Evolutionary conservation across 148 eudicot genomes (phyloP).

Genomic region (Pharnaceum exiguum): DNA sequence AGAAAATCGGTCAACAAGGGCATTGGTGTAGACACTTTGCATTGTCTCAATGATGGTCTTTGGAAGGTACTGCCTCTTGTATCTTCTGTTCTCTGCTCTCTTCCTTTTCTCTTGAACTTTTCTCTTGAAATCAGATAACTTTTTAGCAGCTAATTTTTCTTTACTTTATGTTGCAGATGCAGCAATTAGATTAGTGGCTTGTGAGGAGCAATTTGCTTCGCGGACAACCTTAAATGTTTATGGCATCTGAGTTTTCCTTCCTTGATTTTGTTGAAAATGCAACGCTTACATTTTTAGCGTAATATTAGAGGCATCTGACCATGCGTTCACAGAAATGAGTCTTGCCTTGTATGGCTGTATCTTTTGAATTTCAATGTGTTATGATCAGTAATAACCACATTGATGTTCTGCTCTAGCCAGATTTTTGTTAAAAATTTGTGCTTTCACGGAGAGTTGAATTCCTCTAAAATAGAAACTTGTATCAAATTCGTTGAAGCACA

Average conservation of each 20-base stretch:
- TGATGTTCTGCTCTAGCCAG: too few species aligned
- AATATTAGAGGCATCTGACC: too few species aligned
- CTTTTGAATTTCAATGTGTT: too few species aligned
- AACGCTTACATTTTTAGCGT: too few species aligned
- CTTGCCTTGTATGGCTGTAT: too few species aligned
- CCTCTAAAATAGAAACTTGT: too few species aligned
- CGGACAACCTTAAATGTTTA: background rate
- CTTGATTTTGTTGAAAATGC: background rate
- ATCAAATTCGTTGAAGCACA: too few species aligned
- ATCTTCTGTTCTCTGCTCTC: background rate
- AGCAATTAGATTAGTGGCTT: conserved; percentile 53
- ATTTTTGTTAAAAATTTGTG: too few species aligned
- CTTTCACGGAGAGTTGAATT: too few species aligned
- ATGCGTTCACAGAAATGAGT: too few species aligned
- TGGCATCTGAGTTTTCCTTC: background rate
- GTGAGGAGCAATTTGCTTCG: background rate
- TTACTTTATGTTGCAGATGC: conserved; percentile 51
- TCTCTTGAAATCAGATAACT: background rate
- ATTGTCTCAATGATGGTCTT: conserved; percentile 95
- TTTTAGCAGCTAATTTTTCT: background rate
- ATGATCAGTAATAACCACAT: too few species aligned
- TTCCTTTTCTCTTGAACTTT: background rate
- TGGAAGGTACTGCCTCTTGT: conserved; percentile 74
- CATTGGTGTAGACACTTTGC: conserved; percentile 93
- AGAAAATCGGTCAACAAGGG: conserved; percentile 92